Evolutionary conservation across 345 rosid species (phyloP), one percentile per base, ranked within the genome.

Genomic region (Hypericum perforatum): DNA sequence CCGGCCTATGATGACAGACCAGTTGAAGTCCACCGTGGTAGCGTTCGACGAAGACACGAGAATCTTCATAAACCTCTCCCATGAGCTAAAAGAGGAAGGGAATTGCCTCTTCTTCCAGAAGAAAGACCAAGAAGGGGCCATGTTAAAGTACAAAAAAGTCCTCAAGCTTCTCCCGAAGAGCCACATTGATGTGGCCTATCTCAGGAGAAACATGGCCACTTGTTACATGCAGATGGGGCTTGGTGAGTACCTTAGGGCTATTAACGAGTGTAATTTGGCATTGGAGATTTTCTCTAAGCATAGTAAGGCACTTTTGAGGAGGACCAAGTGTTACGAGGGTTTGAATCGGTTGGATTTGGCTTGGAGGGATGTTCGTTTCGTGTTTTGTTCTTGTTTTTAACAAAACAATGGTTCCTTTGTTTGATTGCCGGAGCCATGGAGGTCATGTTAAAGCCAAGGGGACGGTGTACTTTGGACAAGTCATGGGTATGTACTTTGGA

Each of bases 21-120:
- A n/a, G n/a, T n/a, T n/a, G n/a, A n/a, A n/a, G n/a, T n/a, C 41
- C 6, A 6, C 56, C 37, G 40, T 71, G 47, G 84, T 80, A 45
- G 76, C 89, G 9, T 73, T 92, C 22, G 98, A 92, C 63, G 95
- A 89, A 50, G 97, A 92, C 74, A 92, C 94, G 41, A 91, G 80
- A 49, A 73, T 89, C 47, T 92, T 92, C 75, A 89, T 88, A 36
- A 76, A 63, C 76, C n/a, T n/a, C n/a, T n/a, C n/a, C n/a, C n/a
- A n/a, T n/a, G n/a, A n/a, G n/a, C n/a, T n/a, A n/a, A n/a, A 92
- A 67, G 98, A 92, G 60, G 98, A 92, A 89, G 98, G 98, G n/a
- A 92, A 77, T 65, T 79, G 66, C 62, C 78, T 92, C 8, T n/a
- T n/a, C n/a, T 77, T 70, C 52, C 95, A 84, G 64, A 89, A 82